Conservation (phyloP, 495 filamentous ascomycete species). For the Annulohypoxylon maeteangense region DNA sequence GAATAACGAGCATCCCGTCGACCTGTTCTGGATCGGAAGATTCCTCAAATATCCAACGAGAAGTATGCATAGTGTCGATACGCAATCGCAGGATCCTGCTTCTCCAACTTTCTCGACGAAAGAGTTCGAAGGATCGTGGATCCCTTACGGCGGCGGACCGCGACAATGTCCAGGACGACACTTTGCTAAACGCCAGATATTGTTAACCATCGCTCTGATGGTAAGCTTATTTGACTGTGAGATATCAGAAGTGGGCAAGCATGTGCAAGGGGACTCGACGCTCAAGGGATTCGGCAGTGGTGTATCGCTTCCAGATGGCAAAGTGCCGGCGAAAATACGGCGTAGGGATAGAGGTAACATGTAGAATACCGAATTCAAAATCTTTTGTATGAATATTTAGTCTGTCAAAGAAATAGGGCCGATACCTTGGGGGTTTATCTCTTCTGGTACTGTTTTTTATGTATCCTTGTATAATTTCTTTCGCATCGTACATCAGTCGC, state of each 20-base stretch:
- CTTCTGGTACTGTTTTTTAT: too few relatives aligned
- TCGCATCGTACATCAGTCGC: too few relatives aligned
- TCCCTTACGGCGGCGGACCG: conserved; percentile 50
- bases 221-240: conserved; percentile 47
- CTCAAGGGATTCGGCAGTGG: conserved; percentile 44
- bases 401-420: too few relatives aligned
- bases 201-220: conserved; percentile 43
- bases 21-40: conserved; percentile 45
- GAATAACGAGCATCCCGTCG: conserved; percentile 44
- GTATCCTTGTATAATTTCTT: too few relatives aligned
- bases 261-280: conserved; percentile 36
- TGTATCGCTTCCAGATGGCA: conserved; percentile 36
- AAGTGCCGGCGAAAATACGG: conserved; percentile 32
- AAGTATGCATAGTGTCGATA: too few relatives aligned
- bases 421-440: too few relatives aligned
- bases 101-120: conserved; percentile 45
- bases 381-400: not conserved
- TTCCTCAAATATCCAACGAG: conserved; percentile 44
- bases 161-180: conserved; percentile 48
- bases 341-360: conserved; percentile 14
- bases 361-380: not conserved
- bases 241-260: conserved; percentile 32
- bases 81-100: not conserved
- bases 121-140: conserved; percentile 49
- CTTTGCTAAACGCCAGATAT: conserved; percentile 50